phyloP scores from a whole-genome alignment of 1,284 basidiomycete genomes.

The Ceratobasidium sp. region DNA sequence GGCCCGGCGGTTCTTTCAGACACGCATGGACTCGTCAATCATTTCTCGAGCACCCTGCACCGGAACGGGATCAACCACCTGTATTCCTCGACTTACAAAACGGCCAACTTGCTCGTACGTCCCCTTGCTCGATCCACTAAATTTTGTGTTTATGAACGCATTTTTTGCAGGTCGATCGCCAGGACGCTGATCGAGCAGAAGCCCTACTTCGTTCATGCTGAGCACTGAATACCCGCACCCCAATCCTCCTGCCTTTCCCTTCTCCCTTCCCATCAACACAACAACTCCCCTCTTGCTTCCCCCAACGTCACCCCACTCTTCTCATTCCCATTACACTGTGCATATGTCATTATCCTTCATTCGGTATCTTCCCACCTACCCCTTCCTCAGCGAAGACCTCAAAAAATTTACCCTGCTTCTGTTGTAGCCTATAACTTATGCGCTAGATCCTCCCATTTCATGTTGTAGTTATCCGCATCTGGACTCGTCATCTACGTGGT shows the following conservation, averaged over 20 bases:
- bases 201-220: slow-evolving; percentile 59
- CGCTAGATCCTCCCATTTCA: slow-evolving; percentile 37
- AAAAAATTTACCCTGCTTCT: slow-evolving; percentile 9
- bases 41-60: slow-evolving; percentile 76
- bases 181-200: slow-evolving; percentile 58
- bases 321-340: no score
- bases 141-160: slow-evolving; percentile 20
- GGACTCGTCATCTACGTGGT: slow-evolving; percentile 36
- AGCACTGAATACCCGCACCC: not conserved
- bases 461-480: slow-evolving; percentile 36
- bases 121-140: slow-evolving; percentile 11
- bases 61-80: slow-evolving; percentile 81
- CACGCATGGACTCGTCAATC: slow-evolving; percentile 78
- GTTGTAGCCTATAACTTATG: slow-evolving; percentile 42
- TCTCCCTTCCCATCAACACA: not conserved
- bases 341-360: no score
- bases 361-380: no score
- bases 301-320: not conserved
- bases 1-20: slow-evolving; percentile 56
- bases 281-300: not conserved
- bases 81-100: slow-evolving; percentile 85
- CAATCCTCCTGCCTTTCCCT: not conserved
- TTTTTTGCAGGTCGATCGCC: slow-evolving; percentile 60
- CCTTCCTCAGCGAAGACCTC: no score
- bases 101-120: slow-evolving; percentile 77